phyloP scores from a whole-genome alignment of 1,284 basidiomycete genomes.

The Ganoderma lingzhi region DNA sequence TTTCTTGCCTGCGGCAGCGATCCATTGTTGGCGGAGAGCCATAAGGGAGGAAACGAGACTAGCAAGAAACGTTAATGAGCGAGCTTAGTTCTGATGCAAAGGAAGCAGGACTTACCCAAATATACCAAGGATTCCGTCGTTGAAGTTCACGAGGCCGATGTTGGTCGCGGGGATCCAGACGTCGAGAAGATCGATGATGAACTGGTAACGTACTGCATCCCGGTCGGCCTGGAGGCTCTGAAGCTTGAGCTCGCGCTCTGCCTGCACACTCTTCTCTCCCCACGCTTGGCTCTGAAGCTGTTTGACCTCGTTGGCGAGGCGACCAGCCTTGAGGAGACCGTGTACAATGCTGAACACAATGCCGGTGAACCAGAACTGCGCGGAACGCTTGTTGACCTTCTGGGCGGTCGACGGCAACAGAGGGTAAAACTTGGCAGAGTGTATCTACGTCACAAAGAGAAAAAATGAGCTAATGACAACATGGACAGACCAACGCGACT shows the following conservation, averaged over 20 bases:
- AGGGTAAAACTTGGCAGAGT: slow-evolving; percentile 74
- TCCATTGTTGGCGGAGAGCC: slow-evolving; percentile 64
- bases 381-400: slow-evolving; percentile 76
- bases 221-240: slow-evolving; percentile 65
- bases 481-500: slow-evolving; percentile 33
- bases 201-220: slow-evolving; percentile 74
- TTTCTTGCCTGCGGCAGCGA: slow-evolving; percentile 54
- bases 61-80: neutral
- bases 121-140: slow-evolving; percentile 87
- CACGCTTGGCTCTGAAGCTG: slow-evolving; percentile 52
- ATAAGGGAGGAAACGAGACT: slow-evolving; percentile 70
- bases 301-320: slow-evolving; percentile 68
- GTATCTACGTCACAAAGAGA: slow-evolving; percentile 48
- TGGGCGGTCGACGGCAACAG: slow-evolving; percentile 72
- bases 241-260: slow-evolving; percentile 71
- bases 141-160: slow-evolving; percentile 81
- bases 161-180: slow-evolving; percentile 91
- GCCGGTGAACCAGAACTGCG: slow-evolving; percentile 92
- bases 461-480: neutral
- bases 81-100: neutral
- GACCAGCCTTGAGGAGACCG: slow-evolving; percentile 69
- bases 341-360: slow-evolving; percentile 82
- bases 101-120: slow-evolving; percentile 69
- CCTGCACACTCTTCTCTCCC: slow-evolving; percentile 72
- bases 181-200: slow-evolving; percentile 84